Conservation (phyloP, 768 basidiomycete species). For the Mycena rebaudengoi region DNA sequence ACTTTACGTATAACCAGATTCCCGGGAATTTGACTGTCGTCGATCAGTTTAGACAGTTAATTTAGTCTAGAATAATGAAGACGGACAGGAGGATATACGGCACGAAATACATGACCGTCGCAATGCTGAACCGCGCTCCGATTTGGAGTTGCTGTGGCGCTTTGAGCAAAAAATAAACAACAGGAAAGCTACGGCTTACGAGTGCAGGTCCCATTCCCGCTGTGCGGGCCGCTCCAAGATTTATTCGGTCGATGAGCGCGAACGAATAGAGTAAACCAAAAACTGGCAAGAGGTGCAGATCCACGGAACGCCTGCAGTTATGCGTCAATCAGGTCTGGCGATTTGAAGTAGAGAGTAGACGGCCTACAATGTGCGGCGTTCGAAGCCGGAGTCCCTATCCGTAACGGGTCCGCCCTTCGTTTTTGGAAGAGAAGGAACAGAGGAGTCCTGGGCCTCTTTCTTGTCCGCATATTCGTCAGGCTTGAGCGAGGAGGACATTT, state of each 20-base stretch:
- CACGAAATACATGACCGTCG: constrained; percentile 52
- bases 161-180: background rate
- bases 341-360: background rate
- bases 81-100: constrained; percentile 55
- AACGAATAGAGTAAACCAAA: constrained; percentile 51
- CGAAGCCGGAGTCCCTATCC: background rate
- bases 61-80: too few relatives aligned
- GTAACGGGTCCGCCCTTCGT: background rate
- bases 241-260: constrained; percentile 54
- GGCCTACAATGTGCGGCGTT: constrained; percentile 10
- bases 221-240: constrained; percentile 51
- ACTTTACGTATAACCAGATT: constrained; percentile 52
- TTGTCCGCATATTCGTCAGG: background rate
- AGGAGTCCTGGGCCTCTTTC: constrained; percentile 9
- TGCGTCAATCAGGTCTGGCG: background rate
- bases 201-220: constrained; percentile 54
- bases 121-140: constrained; percentile 50
- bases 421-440: background rate
- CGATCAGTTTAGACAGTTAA: too few relatives aligned
- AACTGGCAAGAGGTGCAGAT: constrained; percentile 53
- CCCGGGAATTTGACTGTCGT: constrained; percentile 53
- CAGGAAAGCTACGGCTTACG: too few relatives aligned
- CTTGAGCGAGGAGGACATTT: background rate
- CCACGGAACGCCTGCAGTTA: constrained; percentile 49
- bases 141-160: constrained; percentile 37